Evolutionary conservation across 2,329 filamentous ascomycete species (phyloP).

Genomic region (Neonectria ditissima): DNA sequence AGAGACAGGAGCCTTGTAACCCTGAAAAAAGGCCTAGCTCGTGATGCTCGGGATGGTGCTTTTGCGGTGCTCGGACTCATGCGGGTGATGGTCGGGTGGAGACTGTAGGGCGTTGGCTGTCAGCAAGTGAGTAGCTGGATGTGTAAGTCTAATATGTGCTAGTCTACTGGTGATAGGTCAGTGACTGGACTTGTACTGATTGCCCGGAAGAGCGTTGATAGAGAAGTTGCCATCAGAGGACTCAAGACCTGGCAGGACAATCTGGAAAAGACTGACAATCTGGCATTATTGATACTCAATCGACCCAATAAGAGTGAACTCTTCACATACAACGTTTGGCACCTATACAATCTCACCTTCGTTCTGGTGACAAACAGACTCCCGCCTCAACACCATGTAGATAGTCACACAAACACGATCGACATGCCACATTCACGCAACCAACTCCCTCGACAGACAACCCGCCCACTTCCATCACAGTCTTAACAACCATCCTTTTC

Average conservation of each 20-base stretch:
- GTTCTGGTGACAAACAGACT: background rate
- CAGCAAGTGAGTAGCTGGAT: background rate
- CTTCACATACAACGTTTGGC: background rate
- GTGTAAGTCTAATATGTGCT: background rate
- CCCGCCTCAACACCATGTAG: background rate
- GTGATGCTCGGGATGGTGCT: background rate
- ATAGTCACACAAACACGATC: background rate
- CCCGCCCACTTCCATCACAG: background rate
- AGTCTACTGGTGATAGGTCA: background rate
- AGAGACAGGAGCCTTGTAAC: background rate
- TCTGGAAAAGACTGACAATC: no score
- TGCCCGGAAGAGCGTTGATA: background rate
- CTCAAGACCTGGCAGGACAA: background rate
- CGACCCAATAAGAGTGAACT: background rate
- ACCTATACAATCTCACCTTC: background rate
- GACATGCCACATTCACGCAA: background rate
- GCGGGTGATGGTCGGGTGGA: background rate
- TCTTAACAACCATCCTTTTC: no score
- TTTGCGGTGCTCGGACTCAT: background rate
- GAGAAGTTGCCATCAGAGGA: background rate
- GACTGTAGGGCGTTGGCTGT: background rate
- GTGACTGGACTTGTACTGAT: background rate
- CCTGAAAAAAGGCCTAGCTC: no score
- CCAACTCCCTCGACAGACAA: background rate
- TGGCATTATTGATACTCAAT: no score